Conservation (phyloP, 1,139 yeast species). For the Magnusiomyces magnusii region DNA sequence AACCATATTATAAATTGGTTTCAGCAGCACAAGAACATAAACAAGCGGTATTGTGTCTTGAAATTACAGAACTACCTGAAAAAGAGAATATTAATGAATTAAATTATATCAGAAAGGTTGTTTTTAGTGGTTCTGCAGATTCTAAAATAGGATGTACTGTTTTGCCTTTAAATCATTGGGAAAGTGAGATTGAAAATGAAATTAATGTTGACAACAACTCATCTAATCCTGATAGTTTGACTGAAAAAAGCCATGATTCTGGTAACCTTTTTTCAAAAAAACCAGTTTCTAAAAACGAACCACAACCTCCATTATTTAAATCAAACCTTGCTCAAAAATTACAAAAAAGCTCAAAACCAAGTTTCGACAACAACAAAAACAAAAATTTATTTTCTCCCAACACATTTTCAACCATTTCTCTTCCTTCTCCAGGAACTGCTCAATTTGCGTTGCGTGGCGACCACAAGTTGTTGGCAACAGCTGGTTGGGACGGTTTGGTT, state of each 20-base stretch:
- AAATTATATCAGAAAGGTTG: neutral
- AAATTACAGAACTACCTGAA: constrained; percentile 8
- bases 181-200: neutral
- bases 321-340: constrained; percentile 12
- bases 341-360: neutral
- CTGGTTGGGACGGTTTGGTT: constrained; percentile 38
- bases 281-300: too few relatives aligned
- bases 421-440: constrained; percentile 4
- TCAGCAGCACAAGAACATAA: constrained; percentile 20
- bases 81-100: constrained; percentile 4
- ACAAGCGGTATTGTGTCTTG: constrained; percentile 33
- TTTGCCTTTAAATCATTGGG: neutral
- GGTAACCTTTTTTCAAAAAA: neutral
- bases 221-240: neutral
- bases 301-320: neutral
- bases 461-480: constrained; percentile 28
- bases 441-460: constrained; percentile 28
- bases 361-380: neutral
- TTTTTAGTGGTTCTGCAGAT: constrained; percentile 26
- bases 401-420: neutral
- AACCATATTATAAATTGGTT: neutral
- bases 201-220: neutral
- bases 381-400: neutral
- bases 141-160: constrained; percentile 19
- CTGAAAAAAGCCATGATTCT: neutral